Evolutionary conservation across 257 asterid genomes (phyloP).

Genomic region (Ballota nigra): DNA sequence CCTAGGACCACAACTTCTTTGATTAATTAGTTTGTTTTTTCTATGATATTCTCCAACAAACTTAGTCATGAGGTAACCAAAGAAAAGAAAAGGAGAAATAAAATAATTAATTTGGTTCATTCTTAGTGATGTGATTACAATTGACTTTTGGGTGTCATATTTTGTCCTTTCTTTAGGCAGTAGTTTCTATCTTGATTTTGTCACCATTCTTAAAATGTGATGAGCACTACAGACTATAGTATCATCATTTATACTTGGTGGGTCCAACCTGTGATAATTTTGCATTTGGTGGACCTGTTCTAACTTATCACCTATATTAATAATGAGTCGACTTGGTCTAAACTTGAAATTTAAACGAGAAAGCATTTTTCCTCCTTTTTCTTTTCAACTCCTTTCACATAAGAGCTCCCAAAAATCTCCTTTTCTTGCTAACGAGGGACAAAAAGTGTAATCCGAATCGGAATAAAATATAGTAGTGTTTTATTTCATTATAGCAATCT

Average conservation of each 20-base stretch:
- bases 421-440: not conserved
- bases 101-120: constrained; percentile 1
- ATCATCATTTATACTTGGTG: constrained; percentile 12
- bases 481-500: too few relatives aligned
- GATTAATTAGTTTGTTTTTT: not conserved
- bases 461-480: too few relatives aligned
- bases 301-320: not conserved
- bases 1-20: not conserved
- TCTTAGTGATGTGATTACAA: constrained; percentile 14
- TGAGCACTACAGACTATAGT: not conserved
- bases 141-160: constrained; percentile 4
- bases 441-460: not conserved
- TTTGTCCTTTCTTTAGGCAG: not conserved
- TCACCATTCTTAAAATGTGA: not conserved
- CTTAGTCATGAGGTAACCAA: not conserved
- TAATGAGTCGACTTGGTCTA: not conserved
- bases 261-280: not conserved
- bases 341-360: not conserved
- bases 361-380: not conserved
- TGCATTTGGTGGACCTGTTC: constrained; percentile 1
- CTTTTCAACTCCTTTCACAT: not conserved
- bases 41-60: not conserved
- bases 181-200: not conserved
- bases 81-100: not conserved
- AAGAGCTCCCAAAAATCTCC: not conserved